These are phyloP conservation scores for Penicillium crustosum DNA, from an alignment of 2,329 filamentous ascomycete genomes.

Conservation along the genomic window DNA sequence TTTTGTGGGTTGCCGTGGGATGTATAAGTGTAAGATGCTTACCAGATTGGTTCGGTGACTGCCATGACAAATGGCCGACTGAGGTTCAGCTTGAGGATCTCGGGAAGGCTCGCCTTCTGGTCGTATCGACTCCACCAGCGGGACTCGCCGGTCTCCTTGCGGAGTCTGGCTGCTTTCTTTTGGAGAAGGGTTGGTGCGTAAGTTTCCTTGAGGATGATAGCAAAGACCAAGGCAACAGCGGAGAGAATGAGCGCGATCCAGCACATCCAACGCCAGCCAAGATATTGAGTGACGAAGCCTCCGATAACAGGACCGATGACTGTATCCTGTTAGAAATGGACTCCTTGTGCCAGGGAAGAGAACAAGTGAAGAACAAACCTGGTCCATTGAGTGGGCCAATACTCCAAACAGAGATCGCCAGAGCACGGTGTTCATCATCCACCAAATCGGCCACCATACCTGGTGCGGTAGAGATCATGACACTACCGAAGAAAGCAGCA, in stretches of 20 bases:
- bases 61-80: slow-evolving; percentile 75
- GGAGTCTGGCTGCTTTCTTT: slow-evolving; percentile 61
- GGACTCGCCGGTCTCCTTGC: slow-evolving; percentile 68
- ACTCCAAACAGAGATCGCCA: slow-evolving; percentile 81
- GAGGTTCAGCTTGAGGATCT: slow-evolving; percentile 72
- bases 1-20: neutral
- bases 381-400: slow-evolving; percentile 82
- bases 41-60: slow-evolving; percentile 83
- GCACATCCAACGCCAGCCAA: slow-evolving; percentile 86
- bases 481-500: slow-evolving; percentile 70
- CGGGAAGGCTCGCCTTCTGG: slow-evolving; percentile 61
- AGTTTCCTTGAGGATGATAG: slow-evolving; percentile 68
- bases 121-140: slow-evolving; percentile 82
- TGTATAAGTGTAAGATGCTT: slow-evolving; percentile 20
- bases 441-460: slow-evolving; percentile 82
- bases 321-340: slow-evolving; percentile 15
- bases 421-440: slow-evolving; percentile 73
- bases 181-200: slow-evolving; percentile 72
- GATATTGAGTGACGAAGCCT: slow-evolving; percentile 67
- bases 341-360: neutral
- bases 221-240: slow-evolving; percentile 60
- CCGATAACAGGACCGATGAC: slow-evolving; percentile 70
- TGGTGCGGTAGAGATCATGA: slow-evolving; percentile 79
- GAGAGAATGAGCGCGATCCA: slow-evolving; percentile 76
- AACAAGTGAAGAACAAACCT: slow-evolving; percentile 29